Conservation (phyloP, 1,139 yeast genomes). For the Hyphopichia pseudoburtonii region DNA sequence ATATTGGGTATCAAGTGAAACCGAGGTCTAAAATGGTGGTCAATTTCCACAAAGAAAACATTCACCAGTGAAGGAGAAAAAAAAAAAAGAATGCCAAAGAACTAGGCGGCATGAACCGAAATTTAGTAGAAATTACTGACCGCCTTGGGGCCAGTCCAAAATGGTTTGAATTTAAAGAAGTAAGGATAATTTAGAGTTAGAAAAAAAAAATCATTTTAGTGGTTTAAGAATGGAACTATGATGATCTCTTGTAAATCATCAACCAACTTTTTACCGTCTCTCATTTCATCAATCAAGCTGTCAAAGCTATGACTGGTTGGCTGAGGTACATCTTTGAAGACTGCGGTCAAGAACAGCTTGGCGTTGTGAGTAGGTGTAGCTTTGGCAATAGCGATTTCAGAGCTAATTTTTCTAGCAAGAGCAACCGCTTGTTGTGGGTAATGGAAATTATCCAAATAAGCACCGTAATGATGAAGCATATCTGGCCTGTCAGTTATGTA, state of each 20-base stretch:
- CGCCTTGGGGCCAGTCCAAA: too few species aligned
- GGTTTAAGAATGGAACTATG: conserved; percentile 4
- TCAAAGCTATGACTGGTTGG: conserved; percentile 3
- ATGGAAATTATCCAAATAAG: conserved; percentile 5
- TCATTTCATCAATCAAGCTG: conserved; percentile 4
- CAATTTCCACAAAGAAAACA: too few species aligned
- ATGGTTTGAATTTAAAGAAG: too few species aligned
- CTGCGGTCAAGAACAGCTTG: conserved; percentile 2
- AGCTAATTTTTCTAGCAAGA: conserved; percentile 3
- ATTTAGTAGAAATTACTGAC: too few species aligned
- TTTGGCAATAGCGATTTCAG: conserved; percentile 1
- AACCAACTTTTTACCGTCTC: conserved; percentile 2
- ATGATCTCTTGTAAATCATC: conserved; percentile 2
- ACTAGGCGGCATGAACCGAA: too few species aligned
- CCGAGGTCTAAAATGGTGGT: too few species aligned
- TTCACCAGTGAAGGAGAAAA: too few species aligned
- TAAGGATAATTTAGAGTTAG: too few species aligned
- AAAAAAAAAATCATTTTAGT: too few species aligned
- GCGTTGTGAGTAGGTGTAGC: conserved; percentile 7
- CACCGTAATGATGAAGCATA: conserved; percentile 4
- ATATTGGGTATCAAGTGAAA: too few species aligned
- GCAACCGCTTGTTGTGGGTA: conserved; percentile 6
- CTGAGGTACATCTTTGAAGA: conserved; percentile 4
- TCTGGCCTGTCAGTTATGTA: conserved; percentile 1
- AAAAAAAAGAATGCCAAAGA: too few species aligned